Conservation (phyloP, 2,329 filamentous ascomycete genomes). For the Penicillium nordicum region DNA sequence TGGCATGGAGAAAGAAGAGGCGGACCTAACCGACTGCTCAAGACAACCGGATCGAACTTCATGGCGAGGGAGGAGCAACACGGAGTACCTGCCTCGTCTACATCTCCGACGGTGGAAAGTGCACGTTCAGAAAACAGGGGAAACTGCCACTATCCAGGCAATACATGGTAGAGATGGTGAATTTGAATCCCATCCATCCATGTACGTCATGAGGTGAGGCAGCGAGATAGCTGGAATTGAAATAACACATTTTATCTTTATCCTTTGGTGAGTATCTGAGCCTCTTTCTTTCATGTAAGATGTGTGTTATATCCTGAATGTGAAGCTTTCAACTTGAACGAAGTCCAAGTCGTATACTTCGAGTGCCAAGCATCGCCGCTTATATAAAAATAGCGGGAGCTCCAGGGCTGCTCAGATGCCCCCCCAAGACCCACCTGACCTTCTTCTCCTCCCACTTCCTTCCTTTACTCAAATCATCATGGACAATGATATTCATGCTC, state of each 20-base stretch:
- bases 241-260: not conserved
- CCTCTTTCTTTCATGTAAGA: not conserved
- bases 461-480: slow-evolving; percentile 51
- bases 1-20: slow-evolving; percentile 13
- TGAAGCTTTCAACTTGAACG: not conserved
- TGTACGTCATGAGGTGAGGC: slow-evolving; percentile 21
- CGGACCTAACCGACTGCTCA: not conserved
- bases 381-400: slow-evolving; percentile 13
- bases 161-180: slow-evolving; percentile 7
- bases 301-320: not conserved
- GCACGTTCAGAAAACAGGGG: not conserved
- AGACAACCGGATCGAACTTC: not conserved
- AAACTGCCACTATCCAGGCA: not conserved
- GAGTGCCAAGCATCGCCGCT: slow-evolving; percentile 17
- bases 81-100: not conserved
- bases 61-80: not conserved
- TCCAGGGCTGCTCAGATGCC: not conserved
- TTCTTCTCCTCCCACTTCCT: slow-evolving; percentile 18
- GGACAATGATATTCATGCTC: slow-evolving; percentile 60
- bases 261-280: accelerated
- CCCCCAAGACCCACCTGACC: slow-evolving; percentile 15
- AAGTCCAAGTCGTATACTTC: not conserved
- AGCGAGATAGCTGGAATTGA: slow-evolving; percentile 17
- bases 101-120: not conserved
- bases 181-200: slow-evolving; percentile 25